A percentile compares a stretch with the other conserved stretches of the same genome.
These are phyloP conservation scores for Polychytrium aggregatum DNA, from an alignment of 192 early-diverging fungal species.

Conservation along the genomic window DNA sequence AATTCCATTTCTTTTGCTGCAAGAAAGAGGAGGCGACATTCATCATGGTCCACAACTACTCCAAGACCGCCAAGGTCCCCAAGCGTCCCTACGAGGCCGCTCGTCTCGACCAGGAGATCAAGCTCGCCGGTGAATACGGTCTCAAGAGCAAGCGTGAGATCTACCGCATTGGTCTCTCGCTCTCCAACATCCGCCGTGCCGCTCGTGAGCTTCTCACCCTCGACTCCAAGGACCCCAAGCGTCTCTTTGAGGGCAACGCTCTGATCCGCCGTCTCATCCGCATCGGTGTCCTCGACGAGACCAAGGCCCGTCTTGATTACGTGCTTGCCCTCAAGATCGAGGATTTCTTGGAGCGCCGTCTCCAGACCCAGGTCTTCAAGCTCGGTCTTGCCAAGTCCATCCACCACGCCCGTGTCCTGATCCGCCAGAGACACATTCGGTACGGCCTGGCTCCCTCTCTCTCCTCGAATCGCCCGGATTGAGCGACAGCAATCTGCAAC, in stretches of 20 bases:
- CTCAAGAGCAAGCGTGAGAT: conserved; percentile 99
- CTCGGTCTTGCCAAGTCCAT: conserved; percentile 94
- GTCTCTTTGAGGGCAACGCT: conserved; percentile 99
- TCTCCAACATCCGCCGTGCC: conserved; percentile 99
- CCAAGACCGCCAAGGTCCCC: too few species aligned
- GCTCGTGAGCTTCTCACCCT: conserved; percentile 98
- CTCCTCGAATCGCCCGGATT: too few species aligned
- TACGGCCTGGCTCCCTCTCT: too few species aligned
- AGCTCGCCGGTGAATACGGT: conserved; percentile 94
- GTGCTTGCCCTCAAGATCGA: conserved; percentile 93
- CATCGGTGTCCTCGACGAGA: conserved; percentile 95
- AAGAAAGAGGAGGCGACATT: too few species aligned
- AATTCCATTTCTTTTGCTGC: too few species aligned
- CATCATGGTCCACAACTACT: too few species aligned
- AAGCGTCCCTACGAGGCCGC: conserved; percentile 92
- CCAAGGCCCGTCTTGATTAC: conserved; percentile 98
- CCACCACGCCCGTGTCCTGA: conserved; percentile 98
- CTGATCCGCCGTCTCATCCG: conserved; percentile 97
- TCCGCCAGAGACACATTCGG: conserved; percentile 97
- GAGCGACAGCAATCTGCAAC: too few species aligned
- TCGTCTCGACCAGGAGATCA: conserved; percentile 75
- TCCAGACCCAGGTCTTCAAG: conserved; percentile 99
- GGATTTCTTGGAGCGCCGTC: conserved; percentile 96
- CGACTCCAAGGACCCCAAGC: conserved; percentile 91
- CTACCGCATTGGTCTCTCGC: conserved; percentile 90